Percentiles rank a stretch among this genome's conserved stretches.
Evolutionary conservation across 2,329 filamentous ascomycete species (phyloP).

Genomic region (Huntiella decipiens): DNA sequence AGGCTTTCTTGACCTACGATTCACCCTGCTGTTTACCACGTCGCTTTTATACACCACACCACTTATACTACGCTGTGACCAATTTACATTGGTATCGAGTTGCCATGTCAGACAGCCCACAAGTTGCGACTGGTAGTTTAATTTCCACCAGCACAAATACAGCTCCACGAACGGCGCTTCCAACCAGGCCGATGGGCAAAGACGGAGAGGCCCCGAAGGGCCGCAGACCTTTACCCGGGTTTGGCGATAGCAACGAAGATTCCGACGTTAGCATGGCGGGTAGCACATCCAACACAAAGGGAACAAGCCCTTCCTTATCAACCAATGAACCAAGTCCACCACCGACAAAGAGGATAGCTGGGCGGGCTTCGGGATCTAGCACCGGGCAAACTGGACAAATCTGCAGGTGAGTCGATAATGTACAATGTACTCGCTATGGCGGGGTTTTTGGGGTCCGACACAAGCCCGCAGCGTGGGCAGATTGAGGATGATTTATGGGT

Average conservation of each 20-base stretch:
- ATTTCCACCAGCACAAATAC: neutral
- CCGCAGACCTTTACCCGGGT: conserved; percentile 6
- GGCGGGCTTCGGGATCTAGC: conserved; percentile 1
- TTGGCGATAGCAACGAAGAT: conserved; percentile 5
- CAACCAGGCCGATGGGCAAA: conserved; percentile 6
- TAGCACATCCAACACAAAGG: neutral
- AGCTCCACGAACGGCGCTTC: conserved; percentile 6
- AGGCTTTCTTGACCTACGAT: neutral
- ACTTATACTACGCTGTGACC: neutral
- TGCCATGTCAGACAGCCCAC: conserved; percentile 2
- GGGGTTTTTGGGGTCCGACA: too few species aligned
- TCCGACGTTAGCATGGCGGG: conserved; percentile 6
- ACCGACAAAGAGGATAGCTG: conserved; percentile 1
- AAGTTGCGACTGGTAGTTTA: neutral
- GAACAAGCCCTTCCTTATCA: neutral
- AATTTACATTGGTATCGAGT: neutral
- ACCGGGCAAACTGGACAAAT: conserved; percentile 32
- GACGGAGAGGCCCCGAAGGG: conserved; percentile 2
- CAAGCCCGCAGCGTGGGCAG: too few species aligned
- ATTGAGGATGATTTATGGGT: too few species aligned
- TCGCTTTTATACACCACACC: neutral
- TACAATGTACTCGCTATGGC: neutral
- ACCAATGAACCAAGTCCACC: conserved; percentile 5
- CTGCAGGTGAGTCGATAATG: conserved; percentile 40
- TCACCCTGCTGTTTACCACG: neutral